phyloP scores from a whole-genome alignment of 768 basidiomycete genomes.

The Jaapia argillacea region DNA sequence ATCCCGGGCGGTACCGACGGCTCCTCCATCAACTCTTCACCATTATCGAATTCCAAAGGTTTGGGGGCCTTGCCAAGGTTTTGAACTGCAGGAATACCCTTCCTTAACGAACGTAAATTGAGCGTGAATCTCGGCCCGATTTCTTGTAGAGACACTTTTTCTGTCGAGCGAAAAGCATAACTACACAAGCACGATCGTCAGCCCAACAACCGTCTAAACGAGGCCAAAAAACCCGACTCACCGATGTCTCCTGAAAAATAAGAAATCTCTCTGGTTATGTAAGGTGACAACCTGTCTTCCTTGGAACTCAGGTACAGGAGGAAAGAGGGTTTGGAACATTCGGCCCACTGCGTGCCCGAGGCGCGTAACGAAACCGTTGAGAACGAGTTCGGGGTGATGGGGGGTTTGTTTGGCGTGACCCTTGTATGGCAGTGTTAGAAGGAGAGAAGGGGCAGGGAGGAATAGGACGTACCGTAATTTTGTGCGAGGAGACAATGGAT shows the following conservation, averaged over 20 bases:
- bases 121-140: constrained; percentile 97
- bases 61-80: constrained; percentile 54
- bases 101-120: constrained; percentile 83
- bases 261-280: constrained; percentile 95
- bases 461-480: constrained; percentile 61
- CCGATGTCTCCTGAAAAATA: constrained; percentile 96
- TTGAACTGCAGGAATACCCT: constrained; percentile 77
- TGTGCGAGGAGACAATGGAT: constrained; percentile 74
- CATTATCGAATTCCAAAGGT: constrained; percentile 41
- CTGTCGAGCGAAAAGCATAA: constrained; percentile 86
- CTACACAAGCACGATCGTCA: too few species aligned
- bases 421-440: constrained; percentile 23
- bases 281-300: constrained; percentile 95
- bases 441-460: not conserved
- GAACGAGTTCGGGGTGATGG: constrained; percentile 89
- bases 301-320: constrained; percentile 89
- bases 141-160: constrained; percentile 90
- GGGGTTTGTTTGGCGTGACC: constrained; percentile 89
- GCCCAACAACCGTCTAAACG: too few species aligned
- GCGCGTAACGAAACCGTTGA: constrained; percentile 90
- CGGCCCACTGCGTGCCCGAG: constrained; percentile 90
- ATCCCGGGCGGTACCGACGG: constrained; percentile 12
- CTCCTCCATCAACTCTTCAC: constrained; percentile 20
- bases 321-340: constrained; percentile 95
- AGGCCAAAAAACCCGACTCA: constrained; percentile 30